Conservation (phyloP, 1,139 yeast genomes). For the Candida pseudocylindracea region DNA sequence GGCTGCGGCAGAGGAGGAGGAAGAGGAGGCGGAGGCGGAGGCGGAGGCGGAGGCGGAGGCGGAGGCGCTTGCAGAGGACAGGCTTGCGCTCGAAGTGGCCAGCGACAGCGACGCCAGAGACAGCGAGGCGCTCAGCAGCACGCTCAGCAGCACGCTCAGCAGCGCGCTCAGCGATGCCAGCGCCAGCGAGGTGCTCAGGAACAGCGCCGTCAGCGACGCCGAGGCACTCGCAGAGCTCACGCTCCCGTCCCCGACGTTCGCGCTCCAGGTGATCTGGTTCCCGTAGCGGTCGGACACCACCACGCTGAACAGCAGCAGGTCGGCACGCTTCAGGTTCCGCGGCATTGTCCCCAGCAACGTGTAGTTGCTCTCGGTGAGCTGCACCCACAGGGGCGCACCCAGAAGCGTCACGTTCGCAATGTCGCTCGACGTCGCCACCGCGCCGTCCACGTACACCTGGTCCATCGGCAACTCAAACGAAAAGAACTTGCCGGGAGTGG, state of each 20-base stretch:
- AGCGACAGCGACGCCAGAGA: too few relatives aligned
- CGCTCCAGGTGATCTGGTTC: too few relatives aligned
- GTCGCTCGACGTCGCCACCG: conserved; percentile 20
- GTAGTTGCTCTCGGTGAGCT: conserved; percentile 16
- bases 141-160: too few relatives aligned
- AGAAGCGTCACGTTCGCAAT: conserved; percentile 25
- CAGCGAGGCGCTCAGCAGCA: too few relatives aligned
- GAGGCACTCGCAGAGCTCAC: too few relatives aligned
- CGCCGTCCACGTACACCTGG: conserved; percentile 37
- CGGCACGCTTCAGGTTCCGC: too few relatives aligned
- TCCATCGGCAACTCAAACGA: conserved; percentile 33
- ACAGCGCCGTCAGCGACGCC: too few relatives aligned
- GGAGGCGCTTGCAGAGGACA: conserved; percentile 1
- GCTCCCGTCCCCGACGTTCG: too few relatives aligned
- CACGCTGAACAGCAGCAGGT: conserved; percentile 22
- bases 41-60: conserved; percentile 1
- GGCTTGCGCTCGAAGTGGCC: too few relatives aligned
- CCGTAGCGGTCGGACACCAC: conserved; percentile 38
- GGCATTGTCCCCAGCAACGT: conserved; percentile 22
- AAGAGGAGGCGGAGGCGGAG: conserved; percentile 4
- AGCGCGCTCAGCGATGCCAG: too few relatives aligned
- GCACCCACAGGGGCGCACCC: conserved; percentile 39
- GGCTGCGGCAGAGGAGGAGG: conserved; percentile 5
- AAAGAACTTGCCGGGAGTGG: too few relatives aligned
- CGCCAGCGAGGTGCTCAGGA: too few relatives aligned